A percentile compares a stretch with the other conserved stretches of the same genome.
These are phyloP conservation scores for Amaranthus hypochondriacus DNA, from an alignment of 148 eudicot genomes.

Conservation along the genomic window DNA sequence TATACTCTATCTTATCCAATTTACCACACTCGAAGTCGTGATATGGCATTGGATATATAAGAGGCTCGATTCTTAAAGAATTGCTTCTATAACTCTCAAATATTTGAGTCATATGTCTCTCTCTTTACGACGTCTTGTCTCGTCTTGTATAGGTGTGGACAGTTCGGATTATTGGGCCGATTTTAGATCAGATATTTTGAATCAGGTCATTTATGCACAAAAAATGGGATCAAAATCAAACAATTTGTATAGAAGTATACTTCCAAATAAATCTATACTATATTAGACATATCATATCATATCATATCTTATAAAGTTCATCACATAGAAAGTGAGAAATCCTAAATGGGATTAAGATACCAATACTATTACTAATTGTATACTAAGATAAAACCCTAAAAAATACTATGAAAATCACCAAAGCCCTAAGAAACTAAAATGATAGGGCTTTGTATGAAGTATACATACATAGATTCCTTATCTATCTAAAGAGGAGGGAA, in stretches of 20 bases:
- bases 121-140: too few relatives aligned
- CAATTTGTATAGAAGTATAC: not conserved
- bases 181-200: too few relatives aligned
- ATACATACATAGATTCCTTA: constrained; percentile 9
- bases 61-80: too few relatives aligned
- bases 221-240: too few relatives aligned
- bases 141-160: too few relatives aligned
- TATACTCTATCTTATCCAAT: too few relatives aligned
- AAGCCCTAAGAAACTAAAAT: constrained; percentile 26
- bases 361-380: constrained; percentile 8
- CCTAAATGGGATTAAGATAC: constrained; percentile 49
- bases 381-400: constrained; percentile 12
- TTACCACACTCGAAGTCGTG: too few relatives aligned
- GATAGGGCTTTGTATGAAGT: constrained; percentile 24
- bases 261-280: not conserved
- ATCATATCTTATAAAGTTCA: constrained; percentile 23
- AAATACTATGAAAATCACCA: constrained; percentile 1
- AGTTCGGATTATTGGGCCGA: too few relatives aligned
- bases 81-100: too few relatives aligned
- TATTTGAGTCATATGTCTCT: too few relatives aligned
- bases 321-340: constrained; percentile 46
- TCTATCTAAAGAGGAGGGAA: constrained; percentile 6
- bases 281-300: not conserved
- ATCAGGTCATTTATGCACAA: too few relatives aligned
- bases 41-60: too few relatives aligned